These are phyloP conservation scores for Cutaneotrichosporon cavernicola DNA, from an alignment of 1,284 basidiomycete species.

Conservation along the genomic window DNA sequence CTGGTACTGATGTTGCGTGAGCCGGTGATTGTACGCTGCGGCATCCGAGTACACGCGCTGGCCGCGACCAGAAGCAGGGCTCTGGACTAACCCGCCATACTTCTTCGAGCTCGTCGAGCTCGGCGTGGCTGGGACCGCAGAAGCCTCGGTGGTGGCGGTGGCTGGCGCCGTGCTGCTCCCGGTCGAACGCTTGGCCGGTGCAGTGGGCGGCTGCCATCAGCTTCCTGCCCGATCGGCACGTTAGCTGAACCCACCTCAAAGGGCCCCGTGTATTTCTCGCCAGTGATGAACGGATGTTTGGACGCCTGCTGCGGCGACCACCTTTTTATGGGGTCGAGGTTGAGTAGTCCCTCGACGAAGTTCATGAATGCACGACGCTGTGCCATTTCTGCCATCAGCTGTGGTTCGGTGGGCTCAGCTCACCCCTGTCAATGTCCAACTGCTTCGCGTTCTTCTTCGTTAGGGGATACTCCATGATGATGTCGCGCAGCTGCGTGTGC, in stretches of 20 bases:
- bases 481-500: conserved; percentile 87
- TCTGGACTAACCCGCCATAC: conserved; percentile 85
- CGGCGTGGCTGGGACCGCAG: conserved; percentile 23
- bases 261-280: conserved; percentile 87
- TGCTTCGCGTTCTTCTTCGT: conserved; percentile 72
- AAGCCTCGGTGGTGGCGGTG: conserved; percentile 18
- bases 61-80: conserved; percentile 63
- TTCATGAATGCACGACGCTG: conserved; percentile 94
- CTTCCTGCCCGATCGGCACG: no score
- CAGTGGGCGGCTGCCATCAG: conserved; percentile 19
- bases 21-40: conserved; percentile 88
- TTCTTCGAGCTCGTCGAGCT: conserved; percentile 61
- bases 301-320: conserved; percentile 98
- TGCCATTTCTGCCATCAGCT: conserved; percentile 65
- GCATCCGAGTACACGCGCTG: conserved; percentile 87
- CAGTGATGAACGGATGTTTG: conserved; percentile 95
- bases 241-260: conserved; percentile 66
- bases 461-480: conserved; percentile 92
- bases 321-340: conserved; percentile 89
- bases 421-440: conserved; percentile 90
- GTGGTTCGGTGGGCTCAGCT: conserved; percentile 25
- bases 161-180: conserved; percentile 17
- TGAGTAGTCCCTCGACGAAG: conserved; percentile 91
- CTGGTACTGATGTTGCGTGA: conserved; percentile 90
- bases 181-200: conserved; percentile 18